Evolutionary conservation across 345 rosid genomes (phyloP).

Genomic region (Balakata baccata): DNA sequence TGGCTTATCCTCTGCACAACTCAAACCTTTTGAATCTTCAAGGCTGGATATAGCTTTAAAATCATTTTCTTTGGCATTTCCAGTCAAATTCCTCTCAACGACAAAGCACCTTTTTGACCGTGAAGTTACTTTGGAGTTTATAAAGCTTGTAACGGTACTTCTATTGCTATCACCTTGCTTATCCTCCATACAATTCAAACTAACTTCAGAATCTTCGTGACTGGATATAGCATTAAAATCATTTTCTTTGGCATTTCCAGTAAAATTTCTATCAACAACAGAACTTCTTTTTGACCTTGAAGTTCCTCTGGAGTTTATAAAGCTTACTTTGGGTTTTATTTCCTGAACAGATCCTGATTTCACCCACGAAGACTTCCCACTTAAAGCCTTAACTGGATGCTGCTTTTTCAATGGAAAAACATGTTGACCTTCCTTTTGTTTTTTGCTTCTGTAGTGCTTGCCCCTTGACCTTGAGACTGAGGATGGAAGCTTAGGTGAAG

Average conservation of each 20-base stretch:
- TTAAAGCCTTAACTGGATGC: conserved; percentile 31
- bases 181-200: conserved; percentile 21
- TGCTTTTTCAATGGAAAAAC: conserved; percentile 23
- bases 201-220: conserved; percentile 11
- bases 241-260: conserved; percentile 17
- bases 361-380: conserved; percentile 22
- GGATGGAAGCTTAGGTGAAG: conserved; percentile 44
- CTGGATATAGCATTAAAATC: conserved; percentile 15
- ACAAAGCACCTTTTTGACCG: conserved; percentile 23
- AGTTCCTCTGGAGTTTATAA: conserved; percentile 30
- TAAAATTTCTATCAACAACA: conserved; percentile 23
- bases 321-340: conserved; percentile 33
- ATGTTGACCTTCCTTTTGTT: conserved; percentile 21
- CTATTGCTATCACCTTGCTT: too few species aligned
- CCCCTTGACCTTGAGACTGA: conserved; percentile 66
- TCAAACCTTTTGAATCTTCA: conserved; percentile 14
- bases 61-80: conserved; percentile 16
- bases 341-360: conserved; percentile 20
- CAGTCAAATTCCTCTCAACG: conserved; percentile 22
- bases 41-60: conserved; percentile 12
- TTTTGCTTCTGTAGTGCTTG: conserved; percentile 40
- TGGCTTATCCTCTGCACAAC: conserved; percentile 19
- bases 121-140: conserved; percentile 32
- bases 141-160: too few species aligned
- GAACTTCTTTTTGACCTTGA: conserved; percentile 26